A percentile compares a stretch with the other conserved stretches of the same genome.
These are phyloP conservation scores for Saturnispora zaruensis DNA, from an alignment of 805 yeast species.

Conservation along the genomic window DNA sequence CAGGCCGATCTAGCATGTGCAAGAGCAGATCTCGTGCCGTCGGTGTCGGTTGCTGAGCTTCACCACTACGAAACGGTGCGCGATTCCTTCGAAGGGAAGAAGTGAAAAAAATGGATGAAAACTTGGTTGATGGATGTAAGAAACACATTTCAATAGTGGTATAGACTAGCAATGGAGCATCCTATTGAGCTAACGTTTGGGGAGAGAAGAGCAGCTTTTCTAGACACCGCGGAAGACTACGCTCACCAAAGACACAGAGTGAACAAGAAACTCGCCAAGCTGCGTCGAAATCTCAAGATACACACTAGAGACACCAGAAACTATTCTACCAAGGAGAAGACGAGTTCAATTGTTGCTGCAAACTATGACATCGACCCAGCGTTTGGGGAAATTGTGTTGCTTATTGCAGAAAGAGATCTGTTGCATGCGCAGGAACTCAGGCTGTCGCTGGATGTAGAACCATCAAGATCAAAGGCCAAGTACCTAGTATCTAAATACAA, in stretches of 20 bases:
- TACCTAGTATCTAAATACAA: conserved; percentile 59
- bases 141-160: not conserved
- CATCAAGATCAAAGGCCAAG: conserved; percentile 38
- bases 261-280: conserved; percentile 49
- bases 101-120: not conserved
- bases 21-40: conserved; percentile 60
- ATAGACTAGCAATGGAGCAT: conserved; percentile 30
- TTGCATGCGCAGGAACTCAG: conserved; percentile 60
- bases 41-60: conserved; percentile 82
- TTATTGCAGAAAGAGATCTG: conserved; percentile 71
- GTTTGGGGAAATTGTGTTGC: conserved; percentile 51
- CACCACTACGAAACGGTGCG: conserved; percentile 75
- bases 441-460: conserved; percentile 43
- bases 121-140: not conserved
- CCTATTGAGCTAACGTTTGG: conserved; percentile 43
- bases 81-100: conserved; percentile 52
- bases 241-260: conserved; percentile 57
- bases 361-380: conserved; percentile 43
- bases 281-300: conserved; percentile 57
- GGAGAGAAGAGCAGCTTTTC: conserved; percentile 51
- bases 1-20: conserved; percentile 76
- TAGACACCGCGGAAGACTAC: conserved; percentile 62
- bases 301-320: conserved; percentile 60
- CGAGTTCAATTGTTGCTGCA: conserved; percentile 36
- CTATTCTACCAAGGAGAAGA: conserved; percentile 42